Evolutionary conservation across 495 filamentous ascomycete species (phyloP), one percentile per base, ranked within the genome.

Genomic region (Penicillium cataractarum): DNA sequence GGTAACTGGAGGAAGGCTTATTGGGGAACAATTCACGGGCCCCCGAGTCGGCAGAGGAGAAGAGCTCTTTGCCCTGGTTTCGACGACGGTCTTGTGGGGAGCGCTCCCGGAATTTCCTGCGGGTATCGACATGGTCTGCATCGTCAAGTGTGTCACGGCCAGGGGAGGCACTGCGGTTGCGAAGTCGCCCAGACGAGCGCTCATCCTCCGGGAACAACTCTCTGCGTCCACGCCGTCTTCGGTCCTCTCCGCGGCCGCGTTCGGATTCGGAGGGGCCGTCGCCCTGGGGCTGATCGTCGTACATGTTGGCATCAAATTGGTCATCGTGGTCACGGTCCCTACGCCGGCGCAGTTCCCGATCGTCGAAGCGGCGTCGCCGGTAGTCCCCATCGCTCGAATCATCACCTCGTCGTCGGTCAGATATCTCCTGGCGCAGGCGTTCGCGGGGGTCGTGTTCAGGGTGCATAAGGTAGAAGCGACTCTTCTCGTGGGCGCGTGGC

Each of bases 401-500:
- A 54, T 85, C 79, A 57, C 86, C 84, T 55, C 77, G 80, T 40
- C 82, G 80, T 49, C 77, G 67, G 5, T 81, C 76, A 8, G 75
- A 60, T 24, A 82, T 73, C 57, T 82, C 79, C 31, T 73, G 67
- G 42, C 85, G 82, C 61, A 87, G 78, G 46, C 86, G 82, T 73
- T 96, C 91, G 44, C 89, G 84, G 2, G 91, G 92, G 68, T 97
- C 93, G 68, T 93, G 87, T 64, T 96, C 89, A 0, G 93, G 92
- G 66, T 99, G 88, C 68, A 95, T 83, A 9, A 97, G 85, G 71
- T 98, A 99, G 76, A 93, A 98, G 17, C 92, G 82, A 74, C 95
- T 97, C 33, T 89, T 82, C 55, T 91, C 86, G 15, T 90, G 81
- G 0, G 95, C 92, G 39, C 90, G 87, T 17, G 83, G 77, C 55